Conservation (phyloP, 176 grass and related monocot genomes). For the Otatea glauca region DNA sequence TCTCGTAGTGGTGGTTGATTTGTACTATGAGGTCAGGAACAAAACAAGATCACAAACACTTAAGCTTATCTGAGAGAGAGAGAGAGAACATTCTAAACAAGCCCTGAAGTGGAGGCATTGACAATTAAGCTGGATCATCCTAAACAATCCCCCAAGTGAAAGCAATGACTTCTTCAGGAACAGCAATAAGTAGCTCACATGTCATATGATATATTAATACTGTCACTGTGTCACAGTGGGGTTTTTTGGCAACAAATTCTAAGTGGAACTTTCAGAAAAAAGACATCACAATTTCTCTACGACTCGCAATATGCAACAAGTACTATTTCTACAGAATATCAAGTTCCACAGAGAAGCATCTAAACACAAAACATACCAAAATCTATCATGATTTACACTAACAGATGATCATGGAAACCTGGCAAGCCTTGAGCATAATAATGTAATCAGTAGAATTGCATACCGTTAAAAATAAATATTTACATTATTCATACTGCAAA, state of each 20-base stretch:
- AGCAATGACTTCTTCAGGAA: background rate
- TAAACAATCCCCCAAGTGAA: background rate
- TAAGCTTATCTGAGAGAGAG: background rate
- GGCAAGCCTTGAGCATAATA: background rate
- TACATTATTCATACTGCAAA: slow-evolving; percentile 47
- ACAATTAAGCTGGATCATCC: background rate
- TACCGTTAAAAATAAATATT: slow-evolving; percentile 39
- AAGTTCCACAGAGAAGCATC: background rate
- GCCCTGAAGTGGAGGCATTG: background rate
- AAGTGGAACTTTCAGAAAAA: background rate
- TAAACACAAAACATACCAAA: background rate
- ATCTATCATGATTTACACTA: slow-evolving; percentile 9
- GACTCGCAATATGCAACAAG: background rate
- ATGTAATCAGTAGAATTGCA: slow-evolving; percentile 24
- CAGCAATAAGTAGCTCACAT: background rate
- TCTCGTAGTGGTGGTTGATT: background rate
- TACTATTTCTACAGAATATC: background rate
- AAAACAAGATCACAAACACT: slow-evolving; percentile 1
- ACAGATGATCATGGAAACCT: background rate
- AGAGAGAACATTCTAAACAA: background rate
- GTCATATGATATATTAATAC: background rate
- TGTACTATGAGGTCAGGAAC: background rate
- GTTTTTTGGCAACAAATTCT: background rate
- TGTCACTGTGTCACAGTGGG: background rate
- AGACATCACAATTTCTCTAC: background rate